Evolutionary conservation across 2,329 filamentous ascomycete species (phyloP), one percentile per base, ranked within the genome.

Genomic region (Xylariales sp.): DNA sequence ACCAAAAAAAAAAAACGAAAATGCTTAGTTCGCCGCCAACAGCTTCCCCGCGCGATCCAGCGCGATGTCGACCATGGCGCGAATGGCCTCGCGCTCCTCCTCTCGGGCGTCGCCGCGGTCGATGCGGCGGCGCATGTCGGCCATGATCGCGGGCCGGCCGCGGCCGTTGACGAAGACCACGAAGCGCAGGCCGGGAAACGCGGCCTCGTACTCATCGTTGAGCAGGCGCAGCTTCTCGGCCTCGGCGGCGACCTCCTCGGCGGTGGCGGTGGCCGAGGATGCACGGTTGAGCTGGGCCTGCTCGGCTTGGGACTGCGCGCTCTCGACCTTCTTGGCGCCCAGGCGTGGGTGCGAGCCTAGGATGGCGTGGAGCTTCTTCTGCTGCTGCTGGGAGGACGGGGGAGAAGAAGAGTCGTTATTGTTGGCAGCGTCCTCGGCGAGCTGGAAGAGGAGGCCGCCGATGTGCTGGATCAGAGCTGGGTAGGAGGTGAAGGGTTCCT

Each of bases 21-120:
- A n/a, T n/a, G n/a, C n/a, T n/a, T n/a, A n/a, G n/a, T n/a, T n/a
- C n/a, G n/a, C n/a, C n/a, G 55, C 31, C 15, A 41, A 41, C 27
- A 87, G 59, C 60, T 89, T 94, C 21, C 62, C 59, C 1, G 83
- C 87, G 33, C 90, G 76, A 54, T 95, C 88, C 36, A 78, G 76
- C 20, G 90, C 90, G 55, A 96, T 96, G 52, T 89, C 85, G 54
- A 88, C 88, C 87, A 96, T 95, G 28, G 90, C 89, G 84, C 84
- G 73, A 34, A 95, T 83, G 5, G 78, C 87, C 49, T 85, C 85
- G 40, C 67, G 59, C 44, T 88, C 77, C 64, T 96, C 90, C 13
- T 68, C 68, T 17, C 69, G 62, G 36, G 81, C 67, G 57, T 91
- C 76, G 2, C 74, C 80, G 37, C 82, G 67, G 13, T 72, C 75